Evolutionary conservation across 2,329 filamentous ascomycete species (phyloP).

Genomic region (Xylaria sp.): DNA sequence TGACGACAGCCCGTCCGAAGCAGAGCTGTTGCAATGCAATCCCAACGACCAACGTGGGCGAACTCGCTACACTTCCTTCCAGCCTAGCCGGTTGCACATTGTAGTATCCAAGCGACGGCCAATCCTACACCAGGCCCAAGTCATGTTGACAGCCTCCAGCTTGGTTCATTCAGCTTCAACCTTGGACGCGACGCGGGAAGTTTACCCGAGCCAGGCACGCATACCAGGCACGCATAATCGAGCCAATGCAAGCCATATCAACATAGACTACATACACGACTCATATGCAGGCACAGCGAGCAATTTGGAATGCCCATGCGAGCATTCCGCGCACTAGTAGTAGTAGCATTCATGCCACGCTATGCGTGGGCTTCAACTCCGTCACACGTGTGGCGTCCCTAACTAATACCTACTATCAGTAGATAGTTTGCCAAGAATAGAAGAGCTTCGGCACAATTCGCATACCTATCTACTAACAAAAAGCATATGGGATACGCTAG

Average conservation of each 20-base stretch:
- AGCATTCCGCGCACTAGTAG: neutral
- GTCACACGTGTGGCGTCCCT: constrained; percentile 15
- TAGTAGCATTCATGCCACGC: constrained; percentile 4
- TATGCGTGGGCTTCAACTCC: constrained; percentile 6
- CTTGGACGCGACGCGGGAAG: neutral
- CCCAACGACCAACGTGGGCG: neutral
- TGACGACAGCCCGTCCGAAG: neutral
- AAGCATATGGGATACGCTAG: neutral
- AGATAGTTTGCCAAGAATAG: neutral
- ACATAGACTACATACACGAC: neutral
- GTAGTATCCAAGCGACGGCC: neutral
- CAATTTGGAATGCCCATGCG: constrained; percentile 15
- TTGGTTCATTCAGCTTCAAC: constrained; percentile 7
- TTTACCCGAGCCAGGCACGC: constrained; percentile 6
- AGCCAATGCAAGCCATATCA: constrained; percentile 15
- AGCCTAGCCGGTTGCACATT: neutral
- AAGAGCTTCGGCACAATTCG: neutral
- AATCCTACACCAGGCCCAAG: neutral
- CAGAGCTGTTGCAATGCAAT: neutral
- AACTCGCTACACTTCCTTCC: neutral
- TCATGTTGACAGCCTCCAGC: neutral
- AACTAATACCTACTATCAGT: constrained; percentile 10
- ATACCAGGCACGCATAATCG: constrained; percentile 20
- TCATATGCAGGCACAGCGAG: neutral
- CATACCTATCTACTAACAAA: too few species aligned